These are phyloP conservation scores for Evernia prunastri DNA, from an alignment of 495 filamentous ascomycete species.

Conservation along the genomic window DNA sequence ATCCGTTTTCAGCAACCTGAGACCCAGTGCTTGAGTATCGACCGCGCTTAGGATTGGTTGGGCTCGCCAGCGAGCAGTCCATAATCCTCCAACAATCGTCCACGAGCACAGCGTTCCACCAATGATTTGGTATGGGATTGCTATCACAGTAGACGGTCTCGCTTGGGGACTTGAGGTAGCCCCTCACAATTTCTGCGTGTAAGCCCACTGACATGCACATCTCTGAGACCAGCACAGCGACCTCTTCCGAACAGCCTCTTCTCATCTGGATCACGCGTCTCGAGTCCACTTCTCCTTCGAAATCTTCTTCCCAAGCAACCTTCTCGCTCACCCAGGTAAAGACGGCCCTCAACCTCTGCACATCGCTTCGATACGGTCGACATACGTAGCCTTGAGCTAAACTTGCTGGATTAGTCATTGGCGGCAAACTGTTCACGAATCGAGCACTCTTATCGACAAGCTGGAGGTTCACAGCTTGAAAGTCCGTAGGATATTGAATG, in stretches of 20 bases:
- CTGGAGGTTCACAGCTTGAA: slow-evolving; percentile 65
- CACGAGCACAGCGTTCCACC: slow-evolving; percentile 94
- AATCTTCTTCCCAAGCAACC: slow-evolving; percentile 92
- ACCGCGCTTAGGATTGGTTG: slow-evolving; percentile 73
- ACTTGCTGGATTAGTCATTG: slow-evolving; percentile 73
- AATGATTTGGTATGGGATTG: slow-evolving; percentile 81
- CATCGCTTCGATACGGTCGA: slow-evolving; percentile 88
- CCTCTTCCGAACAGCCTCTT: slow-evolving; percentile 83
- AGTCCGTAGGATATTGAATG: slow-evolving; percentile 77
- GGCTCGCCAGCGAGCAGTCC: slow-evolving; percentile 86
- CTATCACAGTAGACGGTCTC: slow-evolving; percentile 68
- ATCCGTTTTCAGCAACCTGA: slow-evolving; percentile 75
- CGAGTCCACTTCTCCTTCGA: slow-evolving; percentile 72
- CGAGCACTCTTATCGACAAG: slow-evolving; percentile 94
- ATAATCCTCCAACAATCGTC: slow-evolving; percentile 96
- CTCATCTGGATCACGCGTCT: slow-evolving; percentile 75
- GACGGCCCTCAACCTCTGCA: slow-evolving; percentile 85
- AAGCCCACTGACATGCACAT: slow-evolving; percentile 93
- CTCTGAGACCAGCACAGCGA: slow-evolving; percentile 78
- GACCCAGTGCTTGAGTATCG: slow-evolving; percentile 66
- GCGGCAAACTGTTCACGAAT: slow-evolving; percentile 85
- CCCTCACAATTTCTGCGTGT: slow-evolving; percentile 73
- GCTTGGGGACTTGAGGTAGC: slow-evolving; percentile 85
- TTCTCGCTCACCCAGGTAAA: slow-evolving; percentile 97
- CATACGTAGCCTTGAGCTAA: slow-evolving; percentile 91